phyloP scores from a whole-genome alignment of 108 stramenopile genomes.

The Schizochytrium sp. region DNA sequence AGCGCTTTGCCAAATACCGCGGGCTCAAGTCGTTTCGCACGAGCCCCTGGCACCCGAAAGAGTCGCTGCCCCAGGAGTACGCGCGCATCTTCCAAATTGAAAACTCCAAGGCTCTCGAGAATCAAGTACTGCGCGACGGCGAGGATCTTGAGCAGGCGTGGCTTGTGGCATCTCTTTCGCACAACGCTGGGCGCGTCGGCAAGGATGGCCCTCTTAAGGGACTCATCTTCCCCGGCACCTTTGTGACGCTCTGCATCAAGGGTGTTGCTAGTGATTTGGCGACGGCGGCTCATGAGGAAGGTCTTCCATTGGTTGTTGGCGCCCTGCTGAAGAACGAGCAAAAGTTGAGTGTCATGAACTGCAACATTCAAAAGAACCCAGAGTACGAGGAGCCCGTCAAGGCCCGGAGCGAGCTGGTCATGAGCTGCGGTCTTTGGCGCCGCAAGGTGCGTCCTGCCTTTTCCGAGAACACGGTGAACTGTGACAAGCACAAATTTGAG shows the following conservation, averaged over 20 bases:
- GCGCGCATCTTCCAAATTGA: conserved; percentile 80
- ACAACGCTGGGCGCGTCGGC: not conserved
- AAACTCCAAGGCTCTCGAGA: conserved; percentile 73
- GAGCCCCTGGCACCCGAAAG: conserved; percentile 88
- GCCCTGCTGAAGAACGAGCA: conserved; percentile 87
- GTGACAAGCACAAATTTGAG: conserved; percentile 97
- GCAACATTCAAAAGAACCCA: conserved; percentile 63
- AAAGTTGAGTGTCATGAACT: conserved; percentile 84
- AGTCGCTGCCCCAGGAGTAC: conserved; percentile 89
- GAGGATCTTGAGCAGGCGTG: conserved; percentile 49
- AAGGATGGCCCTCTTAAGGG: conserved; percentile 37
- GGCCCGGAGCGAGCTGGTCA: not conserved
- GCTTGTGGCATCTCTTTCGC: conserved; percentile 29
- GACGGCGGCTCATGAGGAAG: conserved; percentile 32
- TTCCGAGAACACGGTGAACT: conserved; percentile 85
- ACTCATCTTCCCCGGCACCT: conserved; percentile 71
- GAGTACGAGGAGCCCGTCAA: not conserved
- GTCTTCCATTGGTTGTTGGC: conserved; percentile 60
- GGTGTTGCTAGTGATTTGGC: conserved; percentile 51
- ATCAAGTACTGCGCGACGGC: conserved; percentile 54
- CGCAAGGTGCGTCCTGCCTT: conserved; percentile 84
- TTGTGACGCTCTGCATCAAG: conserved; percentile 70
- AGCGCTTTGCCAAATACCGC: conserved; percentile 90
- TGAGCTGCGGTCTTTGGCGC: conserved; percentile 70
- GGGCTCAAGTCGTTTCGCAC: conserved; percentile 83